These are phyloP conservation scores for Pulveroboletus sp. DNA, from an alignment of 768 basidiomycete species.

Conservation along the genomic window DNA sequence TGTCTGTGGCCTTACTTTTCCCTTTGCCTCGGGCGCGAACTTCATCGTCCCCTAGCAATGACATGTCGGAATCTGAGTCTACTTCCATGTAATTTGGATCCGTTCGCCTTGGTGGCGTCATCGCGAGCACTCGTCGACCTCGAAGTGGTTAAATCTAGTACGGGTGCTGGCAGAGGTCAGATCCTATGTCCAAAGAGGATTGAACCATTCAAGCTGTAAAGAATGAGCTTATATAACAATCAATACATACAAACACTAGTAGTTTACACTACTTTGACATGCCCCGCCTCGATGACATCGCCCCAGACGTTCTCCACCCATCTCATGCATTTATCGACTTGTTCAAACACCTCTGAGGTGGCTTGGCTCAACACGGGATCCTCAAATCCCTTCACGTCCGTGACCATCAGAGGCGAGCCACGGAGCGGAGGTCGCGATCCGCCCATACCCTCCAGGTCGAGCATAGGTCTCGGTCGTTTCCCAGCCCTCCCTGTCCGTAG, in stretches of 20 bases:
- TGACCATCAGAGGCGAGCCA: not conserved
- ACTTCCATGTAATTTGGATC: slow-evolving; percentile 44
- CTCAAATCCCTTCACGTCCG: slow-evolving; percentile 61
- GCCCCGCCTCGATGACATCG: slow-evolving; percentile 32
- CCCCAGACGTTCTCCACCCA: slow-evolving; percentile 60
- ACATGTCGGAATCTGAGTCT: slow-evolving; percentile 72
- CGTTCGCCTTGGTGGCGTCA: slow-evolving; percentile 25
- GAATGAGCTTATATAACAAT: not conserved
- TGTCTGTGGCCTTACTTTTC: slow-evolving; percentile 50
- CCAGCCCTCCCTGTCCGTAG: slow-evolving; percentile 32
- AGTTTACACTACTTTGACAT: not conserved
- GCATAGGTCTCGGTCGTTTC: slow-evolving; percentile 22
- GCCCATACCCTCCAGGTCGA: slow-evolving; percentile 22
- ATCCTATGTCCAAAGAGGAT: not conserved
- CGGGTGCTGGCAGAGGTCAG: not conserved
- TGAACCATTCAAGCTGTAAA: no score
- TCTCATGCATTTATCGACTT: slow-evolving; percentile 37
- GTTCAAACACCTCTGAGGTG: slow-evolving; percentile 37
- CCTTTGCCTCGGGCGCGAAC: slow-evolving; percentile 51
- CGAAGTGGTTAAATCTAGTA: not conserved
- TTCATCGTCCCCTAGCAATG: slow-evolving; percentile 47
- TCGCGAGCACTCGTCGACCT: slow-evolving; percentile 1
- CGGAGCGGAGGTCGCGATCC: slow-evolving; percentile 1
- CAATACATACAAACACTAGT: not conserved
- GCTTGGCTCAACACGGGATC: slow-evolving; percentile 50